Evolutionary conservation across 2,329 filamentous ascomycete species (phyloP), one percentile per base, ranked within the genome.

Genomic region (Ambrosiella cleistominuta): DNA sequence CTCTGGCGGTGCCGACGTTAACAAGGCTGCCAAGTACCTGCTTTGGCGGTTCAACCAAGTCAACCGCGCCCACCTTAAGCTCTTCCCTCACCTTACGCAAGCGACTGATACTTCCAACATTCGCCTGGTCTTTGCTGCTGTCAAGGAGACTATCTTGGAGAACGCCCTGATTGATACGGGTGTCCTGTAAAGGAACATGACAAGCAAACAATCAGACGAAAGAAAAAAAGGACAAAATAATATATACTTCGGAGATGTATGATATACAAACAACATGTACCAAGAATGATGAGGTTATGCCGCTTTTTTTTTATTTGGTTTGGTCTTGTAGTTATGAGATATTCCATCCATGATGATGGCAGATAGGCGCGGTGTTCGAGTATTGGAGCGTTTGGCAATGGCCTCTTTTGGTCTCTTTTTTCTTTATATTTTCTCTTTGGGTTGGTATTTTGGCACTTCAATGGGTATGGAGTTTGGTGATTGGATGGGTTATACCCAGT

Each of bases 11-110:
- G 94, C 95, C 69, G 93, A 98, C 70, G 90, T 97, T 66, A 97
- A 97, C 70, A 88, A 95, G 68, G 93, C 93, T 4, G 93, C 93
- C 58, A 98, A 98, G 70, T 98, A 98, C 67, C 77, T 98, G 37
- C 77, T 98, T 7, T 98, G 93, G 93, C 83, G 93, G 66, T 98
- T 98, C 70, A 98, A 97, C 66, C 93, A 98, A 72, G 93, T 98
- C 63, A 98, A 98, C 68, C 78, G 93, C 61, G 91, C 90, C 54
- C 91, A 97, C 70, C 76, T 98, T 50, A 97, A 97, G 67, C 76
- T 98, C 57, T 98, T 97, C 70, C 93, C 93, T 68, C 93, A 98
- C 71, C 80, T 98, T 62, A 98, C 93, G 39, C 93, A 98, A 85
- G 93, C 93, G 51, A 98, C 93, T 63, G 93, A 98, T 70, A 98